Percentiles rank a stretch among this genome's conserved stretches.
phyloP scores from a whole-genome alignment of 73 alveolate genomes.

The Symbiodinium pilosum region DNA sequence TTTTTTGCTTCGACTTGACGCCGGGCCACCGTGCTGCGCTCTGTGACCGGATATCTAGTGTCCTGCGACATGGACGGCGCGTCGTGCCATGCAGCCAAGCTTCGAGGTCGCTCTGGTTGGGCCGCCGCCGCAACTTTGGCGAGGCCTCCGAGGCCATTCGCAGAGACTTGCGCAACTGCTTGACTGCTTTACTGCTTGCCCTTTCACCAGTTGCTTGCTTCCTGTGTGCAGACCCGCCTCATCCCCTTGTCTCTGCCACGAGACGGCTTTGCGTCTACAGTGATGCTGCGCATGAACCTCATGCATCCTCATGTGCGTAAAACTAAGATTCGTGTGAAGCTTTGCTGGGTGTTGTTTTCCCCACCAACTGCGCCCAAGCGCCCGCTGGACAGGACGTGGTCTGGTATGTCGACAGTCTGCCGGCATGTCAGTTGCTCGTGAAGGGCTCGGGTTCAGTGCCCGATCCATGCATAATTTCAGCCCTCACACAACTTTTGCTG shows the following conservation, averaged over 20 bases:
- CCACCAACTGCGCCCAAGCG: background rate
- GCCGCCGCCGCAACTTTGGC: background rate
- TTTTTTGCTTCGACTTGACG: background rate
- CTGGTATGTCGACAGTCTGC: background rate
- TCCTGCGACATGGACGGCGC: background rate
- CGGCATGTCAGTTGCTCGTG: background rate
- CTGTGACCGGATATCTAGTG: background rate
- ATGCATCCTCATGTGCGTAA: background rate
- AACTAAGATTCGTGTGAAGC: background rate
- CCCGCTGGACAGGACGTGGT: background rate
- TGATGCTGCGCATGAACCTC: background rate
- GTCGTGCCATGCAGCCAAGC: background rate
- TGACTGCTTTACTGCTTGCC: background rate
- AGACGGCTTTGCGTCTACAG: background rate
- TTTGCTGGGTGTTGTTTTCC: background rate
- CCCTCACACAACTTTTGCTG: background rate
- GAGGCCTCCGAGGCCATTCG: background rate
- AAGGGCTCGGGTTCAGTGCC: background rate
- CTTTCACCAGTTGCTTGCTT: background rate
- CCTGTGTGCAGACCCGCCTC: background rate
- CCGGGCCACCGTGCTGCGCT: background rate
- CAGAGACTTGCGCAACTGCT: background rate
- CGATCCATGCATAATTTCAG: background rate
- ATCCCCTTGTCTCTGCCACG: background rate
- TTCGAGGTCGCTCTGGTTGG: background rate